Conservation (phyloP, 768 basidiomycete species). For the Termitomyces sp. region DNA sequence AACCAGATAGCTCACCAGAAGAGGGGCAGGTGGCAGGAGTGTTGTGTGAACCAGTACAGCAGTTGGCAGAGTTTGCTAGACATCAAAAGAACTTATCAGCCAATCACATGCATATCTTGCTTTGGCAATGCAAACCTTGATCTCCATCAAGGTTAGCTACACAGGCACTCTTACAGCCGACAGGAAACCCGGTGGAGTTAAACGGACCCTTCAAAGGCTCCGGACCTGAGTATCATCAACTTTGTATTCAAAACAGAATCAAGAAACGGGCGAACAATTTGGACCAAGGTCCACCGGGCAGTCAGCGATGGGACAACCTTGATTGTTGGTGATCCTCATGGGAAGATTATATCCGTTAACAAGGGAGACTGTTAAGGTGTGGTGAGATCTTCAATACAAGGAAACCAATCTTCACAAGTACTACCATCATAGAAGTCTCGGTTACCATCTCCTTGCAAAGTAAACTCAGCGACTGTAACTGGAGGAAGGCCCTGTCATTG, state of each 20-base stretch:
- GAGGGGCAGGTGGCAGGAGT: slow-evolving; percentile 30
- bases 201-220: slow-evolving; percentile 39
- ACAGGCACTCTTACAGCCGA: slow-evolving; percentile 53
- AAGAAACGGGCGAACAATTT: slow-evolving; percentile 28
- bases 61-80: slow-evolving; percentile 29
- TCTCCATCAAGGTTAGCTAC: slow-evolving; percentile 27
- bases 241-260: not conserved
- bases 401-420: not conserved
- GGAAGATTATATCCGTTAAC: slow-evolving; percentile 60
- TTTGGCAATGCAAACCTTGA: slow-evolving; percentile 14
- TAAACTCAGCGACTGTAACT: slow-evolving; percentile 65
- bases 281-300: slow-evolving; percentile 54
- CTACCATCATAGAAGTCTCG: slow-evolving; percentile 63
- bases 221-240: slow-evolving; percentile 26
- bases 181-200: slow-evolving; percentile 38
- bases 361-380: slow-evolving; percentile 36
- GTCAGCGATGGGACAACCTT: slow-evolving; percentile 39
- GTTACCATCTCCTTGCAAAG: slow-evolving; percentile 37
- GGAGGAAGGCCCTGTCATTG: slow-evolving; percentile 52
- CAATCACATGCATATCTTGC: not conserved
- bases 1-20: slow-evolving; percentile 18
- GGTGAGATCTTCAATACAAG: not conserved
- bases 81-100: not conserved
- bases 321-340: slow-evolving; percentile 43
- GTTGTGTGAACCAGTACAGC: slow-evolving; percentile 28